Evolutionary conservation across 345 rosid species (phyloP).

Genomic region (Pistacia atlantica): DNA sequence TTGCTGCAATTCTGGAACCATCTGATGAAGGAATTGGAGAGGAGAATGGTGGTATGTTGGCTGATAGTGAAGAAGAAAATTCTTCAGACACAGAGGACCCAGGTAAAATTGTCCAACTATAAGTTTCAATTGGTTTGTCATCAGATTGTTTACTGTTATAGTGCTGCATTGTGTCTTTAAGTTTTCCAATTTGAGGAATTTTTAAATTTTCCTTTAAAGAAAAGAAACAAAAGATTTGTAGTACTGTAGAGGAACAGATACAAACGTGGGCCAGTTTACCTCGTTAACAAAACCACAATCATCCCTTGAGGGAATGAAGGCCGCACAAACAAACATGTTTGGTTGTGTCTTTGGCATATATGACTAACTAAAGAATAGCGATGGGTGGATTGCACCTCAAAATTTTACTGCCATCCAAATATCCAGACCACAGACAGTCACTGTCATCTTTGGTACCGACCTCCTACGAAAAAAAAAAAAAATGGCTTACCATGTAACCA

Average conservation of each 20-base stretch:
- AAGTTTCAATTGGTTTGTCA: background rate
- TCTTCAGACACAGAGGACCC: conserved; percentile 62
- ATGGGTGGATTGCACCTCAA: too few species aligned
- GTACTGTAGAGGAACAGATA: too few species aligned
- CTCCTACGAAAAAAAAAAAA: background rate
- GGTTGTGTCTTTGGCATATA: too few species aligned
- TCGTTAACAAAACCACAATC: too few species aligned
- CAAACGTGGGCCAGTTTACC: too few species aligned
- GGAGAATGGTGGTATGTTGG: conserved; percentile 55
- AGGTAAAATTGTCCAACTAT: conserved; percentile 40
- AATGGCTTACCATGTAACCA: background rate
- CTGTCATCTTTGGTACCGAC: background rate
- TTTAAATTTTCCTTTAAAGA: too few species aligned
- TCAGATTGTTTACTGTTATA: background rate
- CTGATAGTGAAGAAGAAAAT: conserved; percentile 65
- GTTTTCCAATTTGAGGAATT: background rate
- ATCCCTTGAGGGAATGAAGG: too few species aligned
- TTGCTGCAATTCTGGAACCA: conserved; percentile 81
- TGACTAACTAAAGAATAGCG: too few species aligned
- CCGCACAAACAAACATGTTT: too few species aligned
- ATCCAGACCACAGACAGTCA: background rate
- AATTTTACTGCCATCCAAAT: background rate
- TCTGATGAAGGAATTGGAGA: conserved; percentile 57
- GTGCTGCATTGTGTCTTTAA: background rate
- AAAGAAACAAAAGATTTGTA: too few species aligned